Evolutionary conservation across 2,329 filamentous ascomycete species (phyloP).

Genomic region (Thielaviopsis musarum): DNA sequence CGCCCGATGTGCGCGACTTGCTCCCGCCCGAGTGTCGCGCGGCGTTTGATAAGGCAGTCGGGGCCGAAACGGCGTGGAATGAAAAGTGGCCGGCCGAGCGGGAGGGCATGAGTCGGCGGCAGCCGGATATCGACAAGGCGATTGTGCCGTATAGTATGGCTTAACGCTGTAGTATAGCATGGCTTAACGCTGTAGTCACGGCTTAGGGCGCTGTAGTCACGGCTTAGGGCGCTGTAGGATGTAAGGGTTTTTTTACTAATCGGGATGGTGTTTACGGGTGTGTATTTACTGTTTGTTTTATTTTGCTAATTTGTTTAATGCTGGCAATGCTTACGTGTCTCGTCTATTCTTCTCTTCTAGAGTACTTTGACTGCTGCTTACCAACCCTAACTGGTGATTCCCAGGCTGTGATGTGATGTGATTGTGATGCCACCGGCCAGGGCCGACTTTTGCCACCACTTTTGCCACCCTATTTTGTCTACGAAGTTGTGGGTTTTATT

Average conservation of each 20-base stretch:
- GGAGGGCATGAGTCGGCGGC: constrained; percentile 23
- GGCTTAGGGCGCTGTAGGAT: too few relatives aligned
- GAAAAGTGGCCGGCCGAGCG: constrained; percentile 42
- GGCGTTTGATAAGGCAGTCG: constrained; percentile 52
- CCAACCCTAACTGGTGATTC: too few relatives aligned
- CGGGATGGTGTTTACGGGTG: constrained; percentile 10
- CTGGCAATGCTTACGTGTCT: background rate
- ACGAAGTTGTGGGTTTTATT: too few relatives aligned
- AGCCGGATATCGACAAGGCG: constrained; percentile 45
- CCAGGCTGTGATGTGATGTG: too few relatives aligned
- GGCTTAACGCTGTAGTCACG: background rate
- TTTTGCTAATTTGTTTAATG: background rate
- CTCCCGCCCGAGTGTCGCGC: constrained; percentile 53
- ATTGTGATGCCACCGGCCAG: too few relatives aligned
- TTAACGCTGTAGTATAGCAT: constrained; percentile 13
- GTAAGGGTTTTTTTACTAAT: constrained; percentile 11
- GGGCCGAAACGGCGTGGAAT: constrained; percentile 55
- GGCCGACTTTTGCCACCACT: too few relatives aligned
- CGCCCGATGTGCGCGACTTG: constrained; percentile 47
- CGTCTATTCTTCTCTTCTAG: background rate
- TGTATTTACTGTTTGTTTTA: background rate
- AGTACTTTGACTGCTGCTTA: background rate
- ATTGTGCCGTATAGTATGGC: constrained; percentile 40
- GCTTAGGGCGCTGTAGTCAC: too few relatives aligned
- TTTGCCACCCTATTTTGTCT: too few relatives aligned